Evolutionary conservation across 2,329 filamentous ascomycete species (phyloP), one percentile per base, ranked within the genome.

Genomic region (Fusarium papillatum): DNA sequence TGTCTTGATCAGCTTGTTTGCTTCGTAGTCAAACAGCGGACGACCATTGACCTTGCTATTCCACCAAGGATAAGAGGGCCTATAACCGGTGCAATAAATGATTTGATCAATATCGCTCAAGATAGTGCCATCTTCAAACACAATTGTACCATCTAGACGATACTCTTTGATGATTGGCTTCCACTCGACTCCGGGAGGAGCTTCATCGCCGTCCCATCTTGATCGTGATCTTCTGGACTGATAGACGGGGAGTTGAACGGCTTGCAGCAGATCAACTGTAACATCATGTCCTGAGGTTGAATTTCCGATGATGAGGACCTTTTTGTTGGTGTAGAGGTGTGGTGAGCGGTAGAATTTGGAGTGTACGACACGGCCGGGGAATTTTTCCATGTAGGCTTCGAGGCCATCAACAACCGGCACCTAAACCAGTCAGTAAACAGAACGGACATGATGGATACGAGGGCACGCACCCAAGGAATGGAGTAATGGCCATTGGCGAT

Each of bases 131-230:
- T 87, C 85, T 0, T 76, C 76, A 64, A 87, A 87, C 2, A 87
- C 63, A 77, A 91, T 81, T 50, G 86, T 71, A 31, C 87, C 84
- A 77, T 85, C 81, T 62, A 82, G 13, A 29, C 81, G 74, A 76
- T 85, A 91, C 36, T 86, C 83, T 1, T 76, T 81, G 53, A 92
- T 86, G 14, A 89, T 76, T 0, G 89, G 88, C 74, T 90, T 90
- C 90, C 90, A 92, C 8, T 78, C 83, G 7, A 91, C 85, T 0
- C 88, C 89, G 0, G 77, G 39, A 0, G 86, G 86, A 1, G 90
- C 88, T 10, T 80, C 67, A 34, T 85, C 80, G 14, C 88, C 88
- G 60, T 91, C 89, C 86, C 89, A 90, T 7, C 85, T 83, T 0
- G 86, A 87, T 5, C 79, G 81, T 2, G 88, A 88, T 13, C 89